These are phyloP conservation scores for Aurinia saxatilis DNA, from an alignment of 345 rosid species.

Conservation along the genomic window DNA sequence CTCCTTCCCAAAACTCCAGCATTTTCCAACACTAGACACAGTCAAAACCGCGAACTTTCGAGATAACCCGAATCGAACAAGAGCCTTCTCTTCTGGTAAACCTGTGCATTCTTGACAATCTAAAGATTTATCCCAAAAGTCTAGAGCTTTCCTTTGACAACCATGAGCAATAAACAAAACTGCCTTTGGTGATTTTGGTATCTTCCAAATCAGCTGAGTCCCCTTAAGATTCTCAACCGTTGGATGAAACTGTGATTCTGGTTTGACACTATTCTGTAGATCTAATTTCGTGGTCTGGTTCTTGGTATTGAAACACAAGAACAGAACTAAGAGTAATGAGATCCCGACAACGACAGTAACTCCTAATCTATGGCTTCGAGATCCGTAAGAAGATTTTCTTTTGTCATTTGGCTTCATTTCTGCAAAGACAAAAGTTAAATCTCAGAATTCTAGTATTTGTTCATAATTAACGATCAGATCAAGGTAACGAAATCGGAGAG, in stretches of 20 bases:
- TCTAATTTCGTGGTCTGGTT: conserved; percentile 21
- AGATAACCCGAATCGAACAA: conserved; percentile 58
- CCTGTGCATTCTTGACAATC: conserved; percentile 59
- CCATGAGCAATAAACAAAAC: conserved; percentile 88
- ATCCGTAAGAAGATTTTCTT: conserved; percentile 36
- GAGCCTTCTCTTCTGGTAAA: conserved; percentile 72
- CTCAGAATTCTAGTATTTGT: no score
- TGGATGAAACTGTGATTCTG: conserved; percentile 35
- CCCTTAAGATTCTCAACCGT: conserved; percentile 56
- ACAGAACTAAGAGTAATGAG: conserved; percentile 7
- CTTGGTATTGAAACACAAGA: conserved; percentile 22
- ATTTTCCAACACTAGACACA: conserved; percentile 57
- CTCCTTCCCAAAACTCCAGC: conserved; percentile 75
- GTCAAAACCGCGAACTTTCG: conserved; percentile 56
- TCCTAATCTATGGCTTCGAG: conserved; percentile 26
- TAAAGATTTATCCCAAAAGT: conserved; percentile 82
- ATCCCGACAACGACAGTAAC: conserved; percentile 28
- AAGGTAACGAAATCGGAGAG: no score
- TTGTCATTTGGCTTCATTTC: conserved; percentile 55
- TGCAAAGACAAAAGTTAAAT: not conserved
- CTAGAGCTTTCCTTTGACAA: conserved; percentile 65
- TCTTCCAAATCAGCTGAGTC: conserved; percentile 69
- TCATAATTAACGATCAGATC: no score
- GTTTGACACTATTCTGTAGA: conserved; percentile 24
- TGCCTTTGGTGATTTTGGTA: conserved; percentile 73